A percentile compares a stretch with the other conserved stretches of the same genome.
phyloP scores from a whole-genome alignment of 1,139 yeast genomes.

The Geotrichum aggregatum region DNA sequence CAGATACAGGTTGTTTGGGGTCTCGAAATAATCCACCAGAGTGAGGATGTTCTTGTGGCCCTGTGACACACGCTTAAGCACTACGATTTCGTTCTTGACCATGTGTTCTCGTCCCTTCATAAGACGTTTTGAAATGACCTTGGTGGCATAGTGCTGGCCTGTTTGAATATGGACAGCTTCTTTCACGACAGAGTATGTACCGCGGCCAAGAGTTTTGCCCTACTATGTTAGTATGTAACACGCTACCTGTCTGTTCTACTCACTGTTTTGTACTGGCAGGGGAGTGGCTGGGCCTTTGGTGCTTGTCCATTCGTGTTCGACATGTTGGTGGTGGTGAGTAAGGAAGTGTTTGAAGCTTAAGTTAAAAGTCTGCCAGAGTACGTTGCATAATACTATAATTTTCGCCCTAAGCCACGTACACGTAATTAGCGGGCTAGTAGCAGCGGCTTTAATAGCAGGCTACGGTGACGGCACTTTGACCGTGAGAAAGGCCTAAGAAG shows the following conservation, averaged over 20 bases:
- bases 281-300: neutral
- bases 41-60: conserved; percentile 60
- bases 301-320: neutral
- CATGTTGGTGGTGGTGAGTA: neutral
- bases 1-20: conserved; percentile 54
- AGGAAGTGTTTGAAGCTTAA: too few species aligned
- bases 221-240: neutral
- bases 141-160: conserved; percentile 42
- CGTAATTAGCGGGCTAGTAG: neutral
- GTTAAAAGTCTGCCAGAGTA: too few species aligned
- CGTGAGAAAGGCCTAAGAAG: too few species aligned
- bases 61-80: conserved; percentile 46
- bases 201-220: conserved; percentile 39
- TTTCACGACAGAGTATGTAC: conserved; percentile 43
- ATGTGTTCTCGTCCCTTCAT: conserved; percentile 46
- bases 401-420: too few species aligned
- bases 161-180: conserved; percentile 43
- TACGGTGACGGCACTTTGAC: too few species aligned
- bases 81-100: conserved; percentile 55
- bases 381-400: too few species aligned
- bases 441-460: too few species aligned
- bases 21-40: conserved; percentile 66
- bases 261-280: conserved; percentile 2
- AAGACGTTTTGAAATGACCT: conserved; percentile 42
- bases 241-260: neutral